phyloP scores from a whole-genome alignment of 2,329 filamentous ascomycete species.

The Fusarium decemcellulare region DNA sequence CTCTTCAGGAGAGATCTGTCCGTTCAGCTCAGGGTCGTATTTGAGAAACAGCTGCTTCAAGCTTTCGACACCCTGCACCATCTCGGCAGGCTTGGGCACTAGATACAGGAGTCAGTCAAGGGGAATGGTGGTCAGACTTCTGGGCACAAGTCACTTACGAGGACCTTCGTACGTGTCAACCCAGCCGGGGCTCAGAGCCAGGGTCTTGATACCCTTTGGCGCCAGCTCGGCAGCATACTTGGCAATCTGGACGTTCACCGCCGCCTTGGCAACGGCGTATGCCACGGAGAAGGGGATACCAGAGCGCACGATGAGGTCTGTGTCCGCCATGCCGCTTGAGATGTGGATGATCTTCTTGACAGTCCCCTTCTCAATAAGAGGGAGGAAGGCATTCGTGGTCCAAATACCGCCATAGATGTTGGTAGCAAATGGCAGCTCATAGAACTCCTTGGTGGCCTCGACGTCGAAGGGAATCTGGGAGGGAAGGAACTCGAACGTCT shows the following conservation, averaged over 20 bases:
- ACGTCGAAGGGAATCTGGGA: conserved; percentile 1
- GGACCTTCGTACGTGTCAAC: conserved; percentile 2
- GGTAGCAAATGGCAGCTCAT: not conserved
- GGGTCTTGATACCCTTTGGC: conserved; percentile 5
- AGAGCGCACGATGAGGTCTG: not conserved
- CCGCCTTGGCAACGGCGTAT: not conserved
- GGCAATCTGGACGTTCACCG: not conserved
- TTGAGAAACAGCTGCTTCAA: not conserved
- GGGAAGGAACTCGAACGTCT: not conserved
- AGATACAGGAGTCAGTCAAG: not conserved
- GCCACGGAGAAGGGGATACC: not conserved
- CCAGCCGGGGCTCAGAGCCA: conserved; percentile 3
- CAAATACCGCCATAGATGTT: not conserved
- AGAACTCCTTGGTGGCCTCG: not conserved
- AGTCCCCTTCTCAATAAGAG: not conserved
- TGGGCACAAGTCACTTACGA: not conserved
- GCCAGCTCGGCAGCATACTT: not conserved
- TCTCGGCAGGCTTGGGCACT: not conserved
- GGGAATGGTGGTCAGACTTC: not conserved
- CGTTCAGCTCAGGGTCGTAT: not conserved
- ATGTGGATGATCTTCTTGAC: conserved; percentile 1
- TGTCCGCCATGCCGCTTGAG: not conserved
- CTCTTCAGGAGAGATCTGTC: not conserved
- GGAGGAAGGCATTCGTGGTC: not conserved
- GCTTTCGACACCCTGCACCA: not conserved